Base-by-base conservation (phyloP, 2,329 filamentous ascomycete genomes). In the Phialemonium atrogriseum region DNA sequence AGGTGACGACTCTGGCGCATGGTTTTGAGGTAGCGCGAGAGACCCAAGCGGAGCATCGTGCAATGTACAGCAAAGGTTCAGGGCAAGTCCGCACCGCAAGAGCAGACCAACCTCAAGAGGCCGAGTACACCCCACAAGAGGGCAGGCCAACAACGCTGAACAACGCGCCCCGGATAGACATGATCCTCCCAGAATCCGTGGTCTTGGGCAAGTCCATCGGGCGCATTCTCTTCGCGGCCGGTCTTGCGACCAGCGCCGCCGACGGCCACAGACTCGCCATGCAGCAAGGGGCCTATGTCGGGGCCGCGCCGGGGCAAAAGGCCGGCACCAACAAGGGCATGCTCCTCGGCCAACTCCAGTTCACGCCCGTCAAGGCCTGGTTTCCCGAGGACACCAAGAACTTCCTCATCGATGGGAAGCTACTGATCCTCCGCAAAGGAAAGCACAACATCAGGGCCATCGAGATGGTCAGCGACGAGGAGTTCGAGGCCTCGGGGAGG, bases 1-100 rank as follows among this genome's bases (percentile, higher is more conserved):
- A 98, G 51, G 80, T 96, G 14, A 65, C 93, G 1, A 71, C 80
- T 30, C 68, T 98, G 3, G 73, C 87, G 1, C 87, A 96, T 50
- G 85, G 88, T 10, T 52, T 63, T 1, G 48, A 68, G 7, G 70
- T 71, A 39, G 86, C 88, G 0, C 52, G 71, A 10, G 62, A 70
- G 14, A 78, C 84, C 6, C 74, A 77, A 36, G 36, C 56, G 18
- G 60, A 67, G 40, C 76, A 80, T 48, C 52, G 51, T 29, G 55
- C 61, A 29, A 53, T 74, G 36, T 75, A 73, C 44, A 55, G 57
- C 15, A 60, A 41, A n/a, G 36, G 30, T 17, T 26, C 30, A 19
- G 5, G 41, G 30, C 8, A 21, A 39, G 32, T 36, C 38, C 9
- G 32, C 7, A 6, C 34, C 33, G 11, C 31, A 19, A 12, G 40